phyloP scores from a whole-genome alignment of 192 early-diverging fungal species.

The Gaertneriomyces sp. region DNA sequence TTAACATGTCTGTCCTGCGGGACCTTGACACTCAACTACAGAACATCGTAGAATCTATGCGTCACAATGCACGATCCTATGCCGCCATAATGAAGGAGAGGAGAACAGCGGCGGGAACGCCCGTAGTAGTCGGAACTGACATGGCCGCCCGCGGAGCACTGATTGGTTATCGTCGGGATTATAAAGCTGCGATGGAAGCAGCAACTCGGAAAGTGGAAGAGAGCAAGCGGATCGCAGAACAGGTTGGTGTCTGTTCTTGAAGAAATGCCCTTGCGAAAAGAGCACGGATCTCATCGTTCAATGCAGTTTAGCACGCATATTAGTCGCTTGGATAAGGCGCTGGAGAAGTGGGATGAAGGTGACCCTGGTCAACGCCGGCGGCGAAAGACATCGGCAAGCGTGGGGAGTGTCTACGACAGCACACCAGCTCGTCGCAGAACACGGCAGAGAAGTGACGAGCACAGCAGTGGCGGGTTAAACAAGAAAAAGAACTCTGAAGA shows the following conservation, averaged over 20 bases:
- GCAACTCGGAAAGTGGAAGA: slow-evolving; percentile 15
- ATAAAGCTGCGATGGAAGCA: slow-evolving; percentile 8
- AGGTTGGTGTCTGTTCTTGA: not conserved
- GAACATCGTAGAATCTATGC: slow-evolving; percentile 23
- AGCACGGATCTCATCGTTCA: not conserved
- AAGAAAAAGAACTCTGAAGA: slow-evolving; percentile 27
- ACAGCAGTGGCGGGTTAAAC: not conserved
- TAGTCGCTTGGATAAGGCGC: slow-evolving; percentile 10
- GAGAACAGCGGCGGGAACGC: not conserved
- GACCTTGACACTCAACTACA: slow-evolving; percentile 20
- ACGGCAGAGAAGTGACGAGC: not conserved
- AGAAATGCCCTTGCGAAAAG: not conserved
- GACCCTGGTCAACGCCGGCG: too few relatives aligned
- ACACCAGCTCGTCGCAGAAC: too few relatives aligned
- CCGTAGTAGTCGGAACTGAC: slow-evolving; percentile 21
- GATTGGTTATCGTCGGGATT: slow-evolving; percentile 22
- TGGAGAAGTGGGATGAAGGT: slow-evolving; percentile 5
- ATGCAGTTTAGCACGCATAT: slow-evolving; percentile 15
- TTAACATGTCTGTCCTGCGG: slow-evolving; percentile 26
- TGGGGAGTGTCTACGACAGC: not conserved
- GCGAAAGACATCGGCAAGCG: not conserved
- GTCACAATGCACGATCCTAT: slow-evolving; percentile 24
- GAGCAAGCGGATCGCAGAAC: slow-evolving; percentile 23
- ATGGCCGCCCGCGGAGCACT: slow-evolving; percentile 22
- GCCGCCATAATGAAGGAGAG: slow-evolving; percentile 23